These are phyloP conservation scores for Solanum pinnatisectum DNA, from an alignment of 257 asterid genomes.

Conservation along the genomic window DNA sequence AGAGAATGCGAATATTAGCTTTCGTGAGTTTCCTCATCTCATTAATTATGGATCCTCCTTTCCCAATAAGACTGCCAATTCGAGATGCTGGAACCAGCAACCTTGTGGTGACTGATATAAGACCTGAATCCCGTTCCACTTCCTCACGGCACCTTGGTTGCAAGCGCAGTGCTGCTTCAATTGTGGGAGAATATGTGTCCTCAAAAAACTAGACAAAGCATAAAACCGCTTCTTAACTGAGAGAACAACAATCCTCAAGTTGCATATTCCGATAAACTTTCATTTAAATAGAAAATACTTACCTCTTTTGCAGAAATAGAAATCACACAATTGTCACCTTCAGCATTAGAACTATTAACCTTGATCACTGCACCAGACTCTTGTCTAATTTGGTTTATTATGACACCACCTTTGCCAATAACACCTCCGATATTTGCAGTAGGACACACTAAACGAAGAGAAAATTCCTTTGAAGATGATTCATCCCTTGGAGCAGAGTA, in stretches of 20 bases:
- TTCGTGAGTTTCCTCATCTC: conserved; percentile 21
- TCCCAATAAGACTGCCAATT: conserved; percentile 19
- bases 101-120: conserved; percentile 11
- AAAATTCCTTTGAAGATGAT: conserved; percentile 13
- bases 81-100: conserved; percentile 18
- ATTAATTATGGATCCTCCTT: conserved; percentile 17
- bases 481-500: conserved; percentile 14
- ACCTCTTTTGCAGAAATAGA: conserved; percentile 15
- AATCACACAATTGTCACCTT: conserved; percentile 18
- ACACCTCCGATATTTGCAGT: conserved; percentile 15
- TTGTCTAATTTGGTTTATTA: conserved; percentile 19
- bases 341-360: conserved; percentile 13
- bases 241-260: not conserved
- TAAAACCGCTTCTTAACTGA: not conserved
- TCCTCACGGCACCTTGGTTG: conserved; percentile 18
- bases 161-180: conserved; percentile 16
- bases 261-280: not conserved
- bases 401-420: conserved; percentile 20
- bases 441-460: conserved; percentile 14
- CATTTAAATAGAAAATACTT: not conserved
- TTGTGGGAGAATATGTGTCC: conserved; percentile 15
- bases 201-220: conserved; percentile 7
- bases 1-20: conserved; percentile 19
- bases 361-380: conserved; percentile 16
- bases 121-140: conserved; percentile 17